A percentile compares a stretch with the other conserved stretches of the same genome.
Conservation (phyloP, 2,329 filamentous ascomycete genomes). For the Nigrospora sphaerica region DNA sequence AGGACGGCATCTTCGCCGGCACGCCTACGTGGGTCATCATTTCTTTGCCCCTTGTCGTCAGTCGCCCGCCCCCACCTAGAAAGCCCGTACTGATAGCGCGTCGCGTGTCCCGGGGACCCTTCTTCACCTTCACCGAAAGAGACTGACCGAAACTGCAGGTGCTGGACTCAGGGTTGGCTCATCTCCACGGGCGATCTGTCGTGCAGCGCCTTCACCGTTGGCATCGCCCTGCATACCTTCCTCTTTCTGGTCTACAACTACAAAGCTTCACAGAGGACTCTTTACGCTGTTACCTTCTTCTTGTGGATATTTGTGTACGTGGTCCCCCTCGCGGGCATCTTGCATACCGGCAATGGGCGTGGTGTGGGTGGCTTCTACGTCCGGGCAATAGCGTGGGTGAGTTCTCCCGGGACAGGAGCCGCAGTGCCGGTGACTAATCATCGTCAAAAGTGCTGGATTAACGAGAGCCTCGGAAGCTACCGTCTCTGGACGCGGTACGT, state of each 20-base stretch:
- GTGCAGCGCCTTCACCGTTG: constrained; percentile 59
- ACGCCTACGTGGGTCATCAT: constrained; percentile 24
- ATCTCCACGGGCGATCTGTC: constrained; percentile 60
- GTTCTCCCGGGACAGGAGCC: neutral
- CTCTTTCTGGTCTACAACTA: constrained; percentile 51
- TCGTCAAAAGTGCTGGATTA: constrained; percentile 5
- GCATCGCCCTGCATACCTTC: constrained; percentile 62
- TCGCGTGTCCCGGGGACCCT: too few species aligned
- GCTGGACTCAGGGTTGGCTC: constrained; percentile 61
- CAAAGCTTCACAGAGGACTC: constrained; percentile 38
- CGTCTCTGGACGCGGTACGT: constrained; percentile 4
- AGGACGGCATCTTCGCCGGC: constrained; percentile 44
- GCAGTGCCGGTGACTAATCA: neutral
- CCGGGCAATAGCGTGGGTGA: neutral
- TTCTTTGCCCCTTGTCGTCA: too few species aligned
- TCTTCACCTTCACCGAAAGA: too few species aligned
- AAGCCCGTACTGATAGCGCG: too few species aligned
- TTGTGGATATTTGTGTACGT: constrained; percentile 55
- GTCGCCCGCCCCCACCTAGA: too few species aligned
- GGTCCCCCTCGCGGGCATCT: constrained; percentile 45
- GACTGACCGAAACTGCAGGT: constrained; percentile 17
- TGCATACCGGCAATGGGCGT: constrained; percentile 33
- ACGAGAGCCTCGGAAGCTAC: neutral
- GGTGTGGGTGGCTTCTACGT: constrained; percentile 3
- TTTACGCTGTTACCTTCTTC: constrained; percentile 39